These are phyloP conservation scores for Arachnopeziza araneosa DNA, from an alignment of 2,329 filamentous ascomycete species.

Conservation along the genomic window DNA sequence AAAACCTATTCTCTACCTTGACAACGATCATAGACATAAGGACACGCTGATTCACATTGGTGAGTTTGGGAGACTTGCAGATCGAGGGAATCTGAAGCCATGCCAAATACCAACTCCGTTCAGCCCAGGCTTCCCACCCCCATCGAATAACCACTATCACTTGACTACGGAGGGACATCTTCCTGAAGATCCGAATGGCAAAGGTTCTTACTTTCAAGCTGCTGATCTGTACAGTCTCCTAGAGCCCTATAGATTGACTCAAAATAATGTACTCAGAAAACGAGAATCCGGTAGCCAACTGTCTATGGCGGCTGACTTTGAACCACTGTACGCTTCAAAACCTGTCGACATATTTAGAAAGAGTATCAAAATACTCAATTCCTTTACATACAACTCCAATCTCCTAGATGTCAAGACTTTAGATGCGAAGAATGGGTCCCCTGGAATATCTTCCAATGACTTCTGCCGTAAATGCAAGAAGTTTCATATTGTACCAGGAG, in stretches of 20 bases:
- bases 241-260: not conserved
- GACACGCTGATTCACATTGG: not conserved
- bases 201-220: not conserved
- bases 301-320: not conserved
- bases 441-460: not conserved
- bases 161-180: not conserved
- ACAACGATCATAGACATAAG: not conserved
- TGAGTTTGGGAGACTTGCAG: not conserved
- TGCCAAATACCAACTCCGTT: not conserved
- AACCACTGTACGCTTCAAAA: not conserved
- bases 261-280: not conserved
- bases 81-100: not conserved
- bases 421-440: not conserved
- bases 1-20: not conserved
- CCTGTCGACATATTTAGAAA: not conserved
- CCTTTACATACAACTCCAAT: not conserved
- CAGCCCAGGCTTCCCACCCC: not conserved
- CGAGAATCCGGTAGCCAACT: not conserved
- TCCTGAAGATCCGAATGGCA: not conserved
- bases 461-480: conserved; percentile 14
- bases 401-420: not conserved
- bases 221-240: not conserved
- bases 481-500: conserved; percentile 23
- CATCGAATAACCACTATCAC: not conserved
- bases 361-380: not conserved